Evolutionary conservation across 371 early-diverging fungal genomes (phyloP), one percentile per base, ranked within the genome.

Genomic region (Apophysomyces sp.): DNA sequence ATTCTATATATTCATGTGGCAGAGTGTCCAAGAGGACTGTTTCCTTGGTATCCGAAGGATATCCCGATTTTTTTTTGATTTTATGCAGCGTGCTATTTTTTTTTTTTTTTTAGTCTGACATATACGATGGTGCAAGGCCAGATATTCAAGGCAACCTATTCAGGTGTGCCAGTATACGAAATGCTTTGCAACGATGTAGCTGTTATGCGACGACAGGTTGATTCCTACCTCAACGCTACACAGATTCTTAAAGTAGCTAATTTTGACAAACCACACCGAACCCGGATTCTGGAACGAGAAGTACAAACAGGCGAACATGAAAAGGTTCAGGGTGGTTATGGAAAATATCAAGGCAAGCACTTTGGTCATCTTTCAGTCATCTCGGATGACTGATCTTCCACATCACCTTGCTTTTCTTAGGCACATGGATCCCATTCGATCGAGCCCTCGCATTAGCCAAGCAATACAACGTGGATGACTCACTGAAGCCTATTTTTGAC

Each of bases 321-420:
- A 55, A 95, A 95, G 72, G 90, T 96, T 12, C 96, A 95, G 74
- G 97, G 97, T 6, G 97, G 97, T 5, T 95, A 95, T 57, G 97
- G 97, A 37, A 95, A 95, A 77, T 95, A 94, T 63, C 95, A 96
- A 78, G 96, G 96, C 62, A 94, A 85, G 4, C 85, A 69, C 2
- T 34, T 34, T 68, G 57, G 31, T 29, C 34, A 51, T 27, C 5
- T 12, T 26, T 24, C 18, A 11, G 27, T 32, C 49, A 29, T n/a
- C n/a, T 32, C 21, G 9, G 13, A 39, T 26, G 57, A 24, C 57
- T 37, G 29, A 37, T 56, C 36, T 4, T 56, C 34, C 16, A 16
- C 28, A 37, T 51, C 7, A 8, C 40, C 30, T 41, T 39, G 27
- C 11, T 55, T 32, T 40, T 52, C 27, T 2, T 36, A 82, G 82